Evolutionary conservation across 371 early-diverging fungal species (phyloP), one percentile per base, ranked within the genome.

Genomic region (Mortierella sp.): DNA sequence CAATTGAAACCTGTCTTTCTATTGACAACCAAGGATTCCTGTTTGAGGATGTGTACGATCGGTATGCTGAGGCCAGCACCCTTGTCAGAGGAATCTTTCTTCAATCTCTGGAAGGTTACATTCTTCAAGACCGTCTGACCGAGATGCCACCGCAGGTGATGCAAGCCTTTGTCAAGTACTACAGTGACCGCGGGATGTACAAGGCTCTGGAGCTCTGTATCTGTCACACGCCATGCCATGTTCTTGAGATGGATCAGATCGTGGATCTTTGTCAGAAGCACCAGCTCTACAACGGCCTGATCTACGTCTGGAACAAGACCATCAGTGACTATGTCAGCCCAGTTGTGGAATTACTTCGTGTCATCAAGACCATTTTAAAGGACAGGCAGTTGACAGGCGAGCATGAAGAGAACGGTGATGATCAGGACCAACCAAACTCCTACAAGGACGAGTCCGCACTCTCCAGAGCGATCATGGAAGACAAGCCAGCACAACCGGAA

Each of bases 251-350:
- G 80, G 91, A 97, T 79, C 92, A 94, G 74, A 91, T 94, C 34
- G 89, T 96, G 9, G 90, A 90, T 21, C 82, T 95, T 60, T 95
- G 95, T 76, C 92, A 92, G 48, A 87, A 91, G 3, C 90, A 94
- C 78, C 90, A 92, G 14, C 88, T 96, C 68, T 94, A 93, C 80
- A 93, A 93, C 63, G 96, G 94, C 1, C 90, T 96, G 84, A 95
- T 95, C 79, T 96, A 94, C 80, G 94, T 96, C 0, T 96, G 95
- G 94, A 96, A 94, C 79, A 88, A 92, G 72, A 93, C 93, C 45
- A 91, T 96, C 87, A 89, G 91, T 7, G 97, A 97, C 80, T 96
- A 92, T 88, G 95, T 95, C n/a, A 94, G 94, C 42, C 96, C 96
- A 0, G 89, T 96, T 6, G 93, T 96, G 34, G 94, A 95, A 71